Base-by-base conservation (phyloP, 225 moss, liverwort and hornwort species). In the Marchantia polymorpha region DNA sequence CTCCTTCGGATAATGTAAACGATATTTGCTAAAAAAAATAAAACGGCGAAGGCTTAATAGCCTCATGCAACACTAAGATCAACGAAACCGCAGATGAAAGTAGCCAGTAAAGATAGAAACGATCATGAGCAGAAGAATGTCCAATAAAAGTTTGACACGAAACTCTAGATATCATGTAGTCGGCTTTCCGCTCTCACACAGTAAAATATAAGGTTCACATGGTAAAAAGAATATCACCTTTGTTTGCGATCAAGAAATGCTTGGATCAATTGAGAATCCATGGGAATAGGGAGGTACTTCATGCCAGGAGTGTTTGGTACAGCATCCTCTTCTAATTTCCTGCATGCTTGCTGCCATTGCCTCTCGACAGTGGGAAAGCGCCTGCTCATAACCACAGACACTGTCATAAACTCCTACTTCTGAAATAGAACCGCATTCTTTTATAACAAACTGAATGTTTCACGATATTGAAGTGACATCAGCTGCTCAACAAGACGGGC, bases 321-420 rank as follows among this genome's bases (percentile, higher is more conserved):
- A 15, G n/a, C 73, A 27, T 76, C 85, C 26, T 78, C 29, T 22
- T 79, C 82, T 49, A 78, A n/a, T 51, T 75, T 76, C 69, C 84
- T 85, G 70, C 95, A 95, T 47, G 89, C 89, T 75, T 87, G 92
- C 80, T 85, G 90, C 99, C 95, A 95, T 59, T 92, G 84, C 78
- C 91, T 90, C 84, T 99, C 99, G 68, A 99, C 95, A 2, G 99
- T 99, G 1, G 92, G 91, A 73, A 99, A 99, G 30, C 99, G 95
- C 84, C 94, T 87, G 84, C 74, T 25, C 77, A 59, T 56, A 19
- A 69, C 58, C 47, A 22, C 50, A 17, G 56, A 17, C 66, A 54
- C 29, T 13, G 64, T 77, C 64, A 77, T 11, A 39, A 10, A 47
- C 75, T 60, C n/a, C 9, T 50, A 9, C 73, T 58, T 52, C 69